Percentiles rank a stretch among this genome's conserved stretches.
These are phyloP conservation scores for Samsoniella hepiali DNA, from an alignment of 2,329 filamentous ascomycete species.

Conservation along the genomic window DNA sequence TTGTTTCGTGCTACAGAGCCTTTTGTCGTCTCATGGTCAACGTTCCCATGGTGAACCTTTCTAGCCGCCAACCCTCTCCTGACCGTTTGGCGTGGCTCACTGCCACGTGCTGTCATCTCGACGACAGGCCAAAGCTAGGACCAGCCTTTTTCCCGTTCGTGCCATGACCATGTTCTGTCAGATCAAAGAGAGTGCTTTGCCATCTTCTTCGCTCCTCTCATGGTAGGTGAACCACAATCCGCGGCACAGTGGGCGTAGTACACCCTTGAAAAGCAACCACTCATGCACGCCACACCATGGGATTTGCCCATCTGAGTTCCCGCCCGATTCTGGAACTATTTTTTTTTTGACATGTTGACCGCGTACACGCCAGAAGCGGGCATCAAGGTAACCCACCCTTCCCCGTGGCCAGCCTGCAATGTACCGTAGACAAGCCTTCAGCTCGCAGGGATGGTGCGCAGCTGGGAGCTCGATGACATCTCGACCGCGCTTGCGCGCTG, in stretches of 20 bases:
- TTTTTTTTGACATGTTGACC: background rate
- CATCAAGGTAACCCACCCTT: background rate
- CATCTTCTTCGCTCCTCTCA: background rate
- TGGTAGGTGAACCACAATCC: background rate
- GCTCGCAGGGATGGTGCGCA: background rate
- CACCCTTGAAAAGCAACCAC: too few relatives aligned
- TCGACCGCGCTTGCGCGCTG: background rate
- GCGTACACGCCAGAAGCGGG: background rate
- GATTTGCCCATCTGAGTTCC: background rate
- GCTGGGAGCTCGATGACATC: background rate
- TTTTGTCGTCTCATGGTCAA: too few relatives aligned
- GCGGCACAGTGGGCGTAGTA: background rate
- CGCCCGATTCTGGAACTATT: background rate
- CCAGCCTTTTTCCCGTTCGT: too few relatives aligned
- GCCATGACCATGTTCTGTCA: too few relatives aligned
- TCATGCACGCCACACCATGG: background rate
- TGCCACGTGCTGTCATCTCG: background rate
- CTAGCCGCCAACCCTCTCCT: background rate
- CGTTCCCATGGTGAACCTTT: background rate
- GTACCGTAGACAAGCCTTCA: background rate
- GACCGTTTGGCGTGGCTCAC: background rate
- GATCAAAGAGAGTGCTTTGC: too few relatives aligned
- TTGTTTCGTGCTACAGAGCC: background rate
- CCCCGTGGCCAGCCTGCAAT: slow-evolving; percentile 5
- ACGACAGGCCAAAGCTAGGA: too few relatives aligned